phyloP scores from a whole-genome alignment of 768 basidiomycete genomes.

The Aureoboletus auriporus region DNA sequence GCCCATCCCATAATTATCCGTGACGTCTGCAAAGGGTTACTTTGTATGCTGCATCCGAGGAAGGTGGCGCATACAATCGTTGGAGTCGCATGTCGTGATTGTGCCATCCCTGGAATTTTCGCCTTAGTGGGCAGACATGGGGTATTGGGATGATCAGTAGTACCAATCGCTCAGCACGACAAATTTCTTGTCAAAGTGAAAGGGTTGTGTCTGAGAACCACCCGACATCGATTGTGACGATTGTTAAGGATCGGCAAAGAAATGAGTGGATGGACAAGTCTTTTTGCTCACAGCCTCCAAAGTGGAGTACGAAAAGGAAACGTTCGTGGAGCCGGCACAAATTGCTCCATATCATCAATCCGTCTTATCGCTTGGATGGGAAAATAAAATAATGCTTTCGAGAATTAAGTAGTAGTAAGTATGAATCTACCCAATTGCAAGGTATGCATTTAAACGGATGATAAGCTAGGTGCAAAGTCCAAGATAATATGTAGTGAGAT shows the following conservation, averaged over 20 bases:
- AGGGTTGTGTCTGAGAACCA: conserved; percentile 14
- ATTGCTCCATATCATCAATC: conserved; percentile 18
- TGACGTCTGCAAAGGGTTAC: conserved; percentile 53
- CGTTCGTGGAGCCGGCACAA: conserved; percentile 13
- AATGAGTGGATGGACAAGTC: neutral
- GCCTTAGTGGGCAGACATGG: neutral
- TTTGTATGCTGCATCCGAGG: neutral
- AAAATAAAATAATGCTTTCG: neutral
- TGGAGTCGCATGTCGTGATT: conserved; percentile 89
- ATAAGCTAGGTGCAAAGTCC: conserved; percentile 12
- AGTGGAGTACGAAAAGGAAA: neutral
- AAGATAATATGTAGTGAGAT: too few species aligned
- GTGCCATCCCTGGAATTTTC: conserved; percentile 72
- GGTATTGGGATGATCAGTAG: conserved; percentile 29
- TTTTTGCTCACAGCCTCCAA: neutral
- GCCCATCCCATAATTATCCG: conserved; percentile 89
- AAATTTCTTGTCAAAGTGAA: conserved; percentile 64
- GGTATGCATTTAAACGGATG: neutral
- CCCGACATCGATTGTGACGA: conserved; percentile 9
- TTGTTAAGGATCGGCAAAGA: neutral
- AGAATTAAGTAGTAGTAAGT: too few species aligned
- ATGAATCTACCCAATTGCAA: too few species aligned
- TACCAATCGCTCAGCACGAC: conserved; percentile 91
- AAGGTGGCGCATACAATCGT: conserved; percentile 67
- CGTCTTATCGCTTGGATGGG: neutral